Percentiles rank a stretch among this genome's conserved stretches.
phyloP scores from a whole-genome alignment of 805 yeast species.

The Saccharomycopsis sp. region DNA sequence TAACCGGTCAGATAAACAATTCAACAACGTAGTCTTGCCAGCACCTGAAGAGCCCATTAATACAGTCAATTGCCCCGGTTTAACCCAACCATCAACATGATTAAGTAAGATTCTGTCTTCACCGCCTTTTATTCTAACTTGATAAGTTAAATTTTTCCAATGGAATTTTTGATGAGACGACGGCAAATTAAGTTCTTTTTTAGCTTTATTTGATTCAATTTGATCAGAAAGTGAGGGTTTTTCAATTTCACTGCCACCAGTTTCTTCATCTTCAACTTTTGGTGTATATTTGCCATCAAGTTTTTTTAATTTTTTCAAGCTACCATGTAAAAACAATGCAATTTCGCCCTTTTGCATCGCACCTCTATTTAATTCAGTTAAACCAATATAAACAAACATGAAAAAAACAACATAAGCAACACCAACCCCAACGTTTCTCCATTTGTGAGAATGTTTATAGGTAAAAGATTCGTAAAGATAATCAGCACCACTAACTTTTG shows the following conservation, averaged over 20 bases:
- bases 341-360: conserved; percentile 70
- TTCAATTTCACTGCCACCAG: conserved; percentile 9
- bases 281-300: no score
- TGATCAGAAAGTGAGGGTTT: conserved; percentile 2
- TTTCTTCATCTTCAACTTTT: conserved; percentile 27
- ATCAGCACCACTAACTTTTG: conserved; percentile 43
- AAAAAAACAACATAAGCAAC: conserved; percentile 51
- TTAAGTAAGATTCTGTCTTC: conserved; percentile 42
- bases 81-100: conserved; percentile 54
- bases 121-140: conserved; percentile 40
- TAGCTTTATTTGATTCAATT: conserved; percentile 28
- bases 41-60: conserved; percentile 55
- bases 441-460: conserved; percentile 41
- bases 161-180: no score
- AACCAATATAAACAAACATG: conserved; percentile 42
- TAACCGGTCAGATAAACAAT: conserved; percentile 46
- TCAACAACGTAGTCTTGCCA: conserved; percentile 54
- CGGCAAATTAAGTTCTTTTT: no score
- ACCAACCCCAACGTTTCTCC: conserved; percentile 62
- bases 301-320: conserved; percentile 42
- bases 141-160: conserved; percentile 55
- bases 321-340: conserved; percentile 47
- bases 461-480: conserved; percentile 39
- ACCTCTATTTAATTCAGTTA: conserved; percentile 53
- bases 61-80: conserved; percentile 58